Evolutionary conservation across 1,139 yeast genomes (phyloP).

Genomic region (Blastobotrys elegans): DNA sequence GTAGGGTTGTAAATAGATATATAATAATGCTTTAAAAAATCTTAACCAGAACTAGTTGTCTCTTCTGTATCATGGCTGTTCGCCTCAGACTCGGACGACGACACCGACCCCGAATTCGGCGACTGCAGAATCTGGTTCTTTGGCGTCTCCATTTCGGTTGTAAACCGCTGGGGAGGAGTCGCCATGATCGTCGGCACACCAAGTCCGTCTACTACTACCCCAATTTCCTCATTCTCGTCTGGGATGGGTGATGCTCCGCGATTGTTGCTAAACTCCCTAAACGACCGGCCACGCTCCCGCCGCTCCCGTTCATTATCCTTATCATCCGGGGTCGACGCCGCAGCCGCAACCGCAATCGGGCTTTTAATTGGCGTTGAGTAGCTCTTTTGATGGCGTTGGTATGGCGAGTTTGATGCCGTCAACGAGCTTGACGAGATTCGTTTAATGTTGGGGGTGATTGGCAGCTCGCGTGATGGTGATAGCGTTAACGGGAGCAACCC

Average conservation of each 20-base stretch:
- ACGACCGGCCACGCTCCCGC: slow-evolving; percentile 7
- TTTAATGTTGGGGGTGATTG: not conserved
- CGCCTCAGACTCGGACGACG: not conserved
- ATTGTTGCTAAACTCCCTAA: not conserved
- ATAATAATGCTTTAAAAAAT: too few relatives aligned
- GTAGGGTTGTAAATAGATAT: slow-evolving; percentile 45
- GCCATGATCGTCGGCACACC: not conserved
- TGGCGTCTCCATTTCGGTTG: not conserved
- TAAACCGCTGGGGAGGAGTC: slow-evolving; percentile 6
- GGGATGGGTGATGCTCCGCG: slow-evolving; percentile 1
- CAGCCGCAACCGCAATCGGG: not conserved
- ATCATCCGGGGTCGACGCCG: not conserved
- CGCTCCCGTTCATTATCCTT: not conserved
- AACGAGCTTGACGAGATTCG: slow-evolving; percentile 8
- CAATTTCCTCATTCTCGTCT: not conserved
- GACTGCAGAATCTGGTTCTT: not conserved
- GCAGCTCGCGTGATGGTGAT: slow-evolving; percentile 21
- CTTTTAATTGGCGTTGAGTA: slow-evolving; percentile 16
- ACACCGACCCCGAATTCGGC: not conserved
- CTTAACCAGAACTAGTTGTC: too few relatives aligned
- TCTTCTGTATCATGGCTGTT: slow-evolving; percentile 1
- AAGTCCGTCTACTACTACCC: not conserved
- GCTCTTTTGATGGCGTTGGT: slow-evolving; percentile 17
- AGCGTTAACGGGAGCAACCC: slow-evolving; percentile 25
- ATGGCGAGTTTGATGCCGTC: slow-evolving; percentile 8